Conservation (phyloP, 495 filamentous ascomycete species). For the Tuber aestivum region DNA sequence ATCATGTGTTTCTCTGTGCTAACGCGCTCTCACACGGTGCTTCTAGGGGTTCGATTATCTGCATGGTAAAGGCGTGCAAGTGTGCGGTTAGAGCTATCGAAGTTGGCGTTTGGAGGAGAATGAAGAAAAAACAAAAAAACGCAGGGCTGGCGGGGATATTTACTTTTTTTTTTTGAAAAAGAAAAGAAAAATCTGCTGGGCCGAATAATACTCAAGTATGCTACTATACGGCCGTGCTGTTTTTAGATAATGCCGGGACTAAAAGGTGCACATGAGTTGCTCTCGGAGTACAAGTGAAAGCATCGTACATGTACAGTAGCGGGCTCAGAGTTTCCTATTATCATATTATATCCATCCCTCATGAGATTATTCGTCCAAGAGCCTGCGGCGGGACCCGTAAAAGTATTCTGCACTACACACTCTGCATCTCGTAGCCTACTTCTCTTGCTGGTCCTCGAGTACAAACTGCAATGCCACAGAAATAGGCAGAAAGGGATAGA, state of each 20-base stretch:
- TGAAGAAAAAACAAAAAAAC: not conserved
- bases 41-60: slow-evolving; percentile 4
- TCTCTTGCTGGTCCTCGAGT: not conserved
- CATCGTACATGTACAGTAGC: not conserved
- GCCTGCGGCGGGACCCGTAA: not conserved
- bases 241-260: not conserved
- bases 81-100: not conserved
- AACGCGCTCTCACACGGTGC: not conserved
- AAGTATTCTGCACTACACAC: not conserved
- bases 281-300: not conserved
- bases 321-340: not conserved
- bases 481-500: not conserved
- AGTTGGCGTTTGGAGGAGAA: not conserved
- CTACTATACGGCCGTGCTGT: too few species aligned
- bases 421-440: not conserved
- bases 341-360: not conserved
- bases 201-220: too few species aligned
- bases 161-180: not conserved
- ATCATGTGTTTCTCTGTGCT: not conserved
- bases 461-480: slow-evolving; percentile 7
- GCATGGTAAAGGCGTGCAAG: not conserved
- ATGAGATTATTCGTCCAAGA: not conserved
- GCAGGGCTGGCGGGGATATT: not conserved
- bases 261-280: not conserved
- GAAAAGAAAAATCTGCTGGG: not conserved